Conservation (phyloP, 441 rosid genomes). For the Aleurites moluccanus region DNA sequence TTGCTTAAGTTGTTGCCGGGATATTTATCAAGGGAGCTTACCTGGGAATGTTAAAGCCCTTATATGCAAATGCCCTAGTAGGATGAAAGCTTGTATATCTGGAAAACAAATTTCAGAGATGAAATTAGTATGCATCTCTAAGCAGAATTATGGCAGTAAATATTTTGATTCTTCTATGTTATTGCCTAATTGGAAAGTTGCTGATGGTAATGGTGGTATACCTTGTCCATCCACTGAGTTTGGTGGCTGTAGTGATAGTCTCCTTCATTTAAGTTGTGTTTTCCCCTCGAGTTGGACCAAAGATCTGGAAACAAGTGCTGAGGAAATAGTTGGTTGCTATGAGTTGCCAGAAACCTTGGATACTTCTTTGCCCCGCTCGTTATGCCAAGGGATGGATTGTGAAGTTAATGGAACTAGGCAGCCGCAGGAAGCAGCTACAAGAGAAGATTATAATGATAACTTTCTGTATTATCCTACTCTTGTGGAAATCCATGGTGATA, state of each 20-base stretch:
- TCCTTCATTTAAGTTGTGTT: constrained; percentile 54
- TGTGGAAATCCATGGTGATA: constrained; percentile 55
- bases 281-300: constrained; percentile 57
- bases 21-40: constrained; percentile 44
- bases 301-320: constrained; percentile 81
- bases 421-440: constrained; percentile 69
- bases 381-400: constrained; percentile 56
- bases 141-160: constrained; percentile 29
- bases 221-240: constrained; percentile 60
- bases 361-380: constrained; percentile 53
- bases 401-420: constrained; percentile 45
- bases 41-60: constrained; percentile 41
- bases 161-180: constrained; percentile 35
- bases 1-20: constrained; percentile 66
- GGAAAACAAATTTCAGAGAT: constrained; percentile 35
- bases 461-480: constrained; percentile 63
- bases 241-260: constrained; percentile 65
- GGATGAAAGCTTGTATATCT: constrained; percentile 37
- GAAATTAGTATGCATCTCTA: constrained; percentile 31
- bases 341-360: constrained; percentile 80
- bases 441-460: constrained; percentile 69
- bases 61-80: constrained; percentile 40
- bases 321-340: constrained; percentile 89
- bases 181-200: constrained; percentile 35
- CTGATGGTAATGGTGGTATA: constrained; percentile 37